Evolutionary conservation across 192 early-diverging fungal genomes (phyloP).

Genomic region (Mortierella hygrophila): DNA sequence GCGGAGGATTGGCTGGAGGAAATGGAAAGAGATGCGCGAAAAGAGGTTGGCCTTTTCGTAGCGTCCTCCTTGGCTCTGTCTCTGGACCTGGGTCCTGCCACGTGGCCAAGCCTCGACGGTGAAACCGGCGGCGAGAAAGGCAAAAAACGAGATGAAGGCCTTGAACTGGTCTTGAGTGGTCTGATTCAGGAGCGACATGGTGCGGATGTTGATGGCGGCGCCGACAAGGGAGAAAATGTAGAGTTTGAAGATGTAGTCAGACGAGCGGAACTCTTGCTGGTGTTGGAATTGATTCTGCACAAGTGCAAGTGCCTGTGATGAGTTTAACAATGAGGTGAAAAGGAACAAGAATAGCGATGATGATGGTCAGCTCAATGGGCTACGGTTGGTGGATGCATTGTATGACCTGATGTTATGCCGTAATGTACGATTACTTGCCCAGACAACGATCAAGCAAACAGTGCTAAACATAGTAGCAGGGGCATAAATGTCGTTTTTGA

Average conservation of each 20-base stretch:
- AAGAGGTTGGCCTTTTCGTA: slow-evolving; percentile 54
- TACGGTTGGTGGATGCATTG: too few species aligned
- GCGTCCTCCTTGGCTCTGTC: slow-evolving; percentile 15
- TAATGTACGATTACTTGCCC: slow-evolving; percentile 7
- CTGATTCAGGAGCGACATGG: slow-evolving; percentile 26
- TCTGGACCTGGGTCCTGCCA: slow-evolving; percentile 22
- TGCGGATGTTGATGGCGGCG: slow-evolving; percentile 48
- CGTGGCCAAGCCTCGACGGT: slow-evolving; percentile 50
- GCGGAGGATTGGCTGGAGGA: slow-evolving; percentile 45
- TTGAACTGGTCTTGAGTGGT: slow-evolving; percentile 18
- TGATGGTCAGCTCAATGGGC: not conserved
- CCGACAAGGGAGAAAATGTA: slow-evolving; percentile 34
- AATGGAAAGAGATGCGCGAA: slow-evolving; percentile 38
- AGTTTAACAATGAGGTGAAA: not conserved
- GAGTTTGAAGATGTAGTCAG: slow-evolving; percentile 27
- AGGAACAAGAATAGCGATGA: not conserved
- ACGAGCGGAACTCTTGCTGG: slow-evolving; percentile 33
- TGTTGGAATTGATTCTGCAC: slow-evolving; percentile 39
- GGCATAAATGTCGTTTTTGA: slow-evolving; percentile 7
- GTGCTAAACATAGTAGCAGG: slow-evolving; percentile 45
- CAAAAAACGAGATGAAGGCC: slow-evolving; percentile 43
- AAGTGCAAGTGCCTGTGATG: slow-evolving; percentile 5
- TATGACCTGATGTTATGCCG: not conserved
- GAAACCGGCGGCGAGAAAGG: slow-evolving; percentile 21
- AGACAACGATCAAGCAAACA: slow-evolving; percentile 20